Conservation (phyloP, 148 eudicot genomes). For the Chenopodium album region DNA sequence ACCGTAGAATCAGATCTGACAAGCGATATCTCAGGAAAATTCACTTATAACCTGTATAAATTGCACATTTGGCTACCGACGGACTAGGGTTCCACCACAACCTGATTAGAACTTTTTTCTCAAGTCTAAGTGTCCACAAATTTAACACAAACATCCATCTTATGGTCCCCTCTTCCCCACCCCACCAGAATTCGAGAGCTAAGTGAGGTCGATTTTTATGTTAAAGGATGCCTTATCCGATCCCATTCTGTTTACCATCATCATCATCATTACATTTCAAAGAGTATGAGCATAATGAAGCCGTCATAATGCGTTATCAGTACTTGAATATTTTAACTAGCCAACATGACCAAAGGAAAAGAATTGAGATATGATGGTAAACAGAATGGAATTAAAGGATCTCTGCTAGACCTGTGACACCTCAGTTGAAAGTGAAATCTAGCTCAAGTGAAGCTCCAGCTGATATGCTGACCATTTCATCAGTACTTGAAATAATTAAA, state of each 20-base stretch:
- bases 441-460: not conserved
- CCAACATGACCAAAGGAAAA: not conserved
- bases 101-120: too few species aligned
- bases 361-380: not conserved
- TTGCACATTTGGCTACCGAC: not conserved
- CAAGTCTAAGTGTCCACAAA: not conserved
- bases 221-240: not conserved
- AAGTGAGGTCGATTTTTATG: not conserved
- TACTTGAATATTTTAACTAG: not conserved
- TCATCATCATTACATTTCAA: not conserved
- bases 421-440: not conserved
- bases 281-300: too few species aligned
- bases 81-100: conserved; percentile 25
- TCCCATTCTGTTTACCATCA: not conserved
- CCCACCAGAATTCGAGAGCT: not conserved
- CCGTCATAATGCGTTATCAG: not conserved
- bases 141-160: not conserved
- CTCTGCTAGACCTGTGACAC: not conserved
- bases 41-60: not conserved
- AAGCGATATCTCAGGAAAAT: not conserved
- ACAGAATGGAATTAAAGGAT: not conserved
- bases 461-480: not conserved
- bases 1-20: not conserved
- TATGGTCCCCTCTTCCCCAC: not conserved
- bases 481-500: not conserved